These are phyloP conservation scores for Parachlorella kessleri DNA, from an alignment of 139 green algal genomes.

Conservation along the genomic window DNA sequence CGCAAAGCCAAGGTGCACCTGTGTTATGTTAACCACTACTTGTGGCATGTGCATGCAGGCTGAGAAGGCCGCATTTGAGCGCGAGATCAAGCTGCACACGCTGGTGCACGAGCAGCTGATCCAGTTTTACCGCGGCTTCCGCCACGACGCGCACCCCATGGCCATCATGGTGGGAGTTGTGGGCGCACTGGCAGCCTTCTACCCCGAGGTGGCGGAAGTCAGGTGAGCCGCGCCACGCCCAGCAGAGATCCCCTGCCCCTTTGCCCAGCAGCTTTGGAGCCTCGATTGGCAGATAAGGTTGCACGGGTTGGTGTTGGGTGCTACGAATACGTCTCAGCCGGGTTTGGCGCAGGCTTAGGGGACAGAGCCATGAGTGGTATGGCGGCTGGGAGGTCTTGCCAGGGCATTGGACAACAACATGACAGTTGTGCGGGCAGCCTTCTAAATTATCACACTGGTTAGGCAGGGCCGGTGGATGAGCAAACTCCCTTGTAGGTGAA, in stretches of 20 bases:
- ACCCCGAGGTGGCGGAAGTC: conserved; percentile 45
- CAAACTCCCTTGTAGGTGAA: too few species aligned
- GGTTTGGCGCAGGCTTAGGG: not conserved
- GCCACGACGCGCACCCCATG: conserved; percentile 76
- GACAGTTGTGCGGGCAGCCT: too few species aligned
- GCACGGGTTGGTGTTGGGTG: not conserved
- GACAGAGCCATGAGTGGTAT: too few species aligned
- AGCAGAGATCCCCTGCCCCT: too few species aligned
- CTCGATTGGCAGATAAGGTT: not conserved
- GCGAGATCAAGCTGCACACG: conserved; percentile 61
- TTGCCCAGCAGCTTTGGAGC: too few species aligned
- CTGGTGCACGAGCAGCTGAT: conserved; percentile 70
- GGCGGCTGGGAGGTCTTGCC: too few species aligned
- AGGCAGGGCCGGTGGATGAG: too few species aligned
- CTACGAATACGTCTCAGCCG: not conserved
- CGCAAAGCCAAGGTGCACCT: too few species aligned
- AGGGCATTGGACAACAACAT: too few species aligned
- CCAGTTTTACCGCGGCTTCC: conserved; percentile 63
- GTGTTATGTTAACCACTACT: too few species aligned
- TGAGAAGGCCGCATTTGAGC: conserved; percentile 50
- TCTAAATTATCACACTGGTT: too few species aligned
- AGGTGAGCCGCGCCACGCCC: not conserved
- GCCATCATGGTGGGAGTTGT: conserved; percentile 69
- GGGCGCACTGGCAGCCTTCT: conserved; percentile 73
- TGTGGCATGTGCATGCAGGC: not conserved